A percentile compares a stretch with the other conserved stretches of the same genome.
Conservation (phyloP, 345 rosid species). For the Cardamine chenopodiifolia region DNA sequence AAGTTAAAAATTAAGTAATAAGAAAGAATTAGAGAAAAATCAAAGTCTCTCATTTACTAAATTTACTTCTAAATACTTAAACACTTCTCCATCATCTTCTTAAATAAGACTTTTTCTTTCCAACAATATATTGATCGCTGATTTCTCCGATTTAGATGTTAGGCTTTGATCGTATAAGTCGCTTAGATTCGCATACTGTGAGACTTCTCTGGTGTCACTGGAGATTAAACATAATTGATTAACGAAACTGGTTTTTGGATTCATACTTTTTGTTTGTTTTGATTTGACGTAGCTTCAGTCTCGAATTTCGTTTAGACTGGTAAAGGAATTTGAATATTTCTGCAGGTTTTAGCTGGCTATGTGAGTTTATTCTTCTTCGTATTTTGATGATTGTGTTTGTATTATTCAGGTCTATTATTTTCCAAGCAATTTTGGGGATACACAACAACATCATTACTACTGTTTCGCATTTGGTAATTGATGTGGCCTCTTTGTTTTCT, state of each 20-base stretch:
- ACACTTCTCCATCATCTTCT: no score
- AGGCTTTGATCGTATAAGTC: not conserved
- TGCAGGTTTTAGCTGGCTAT: not conserved
- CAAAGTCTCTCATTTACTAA: no score
- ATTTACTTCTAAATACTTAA: no score
- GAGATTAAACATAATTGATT: not conserved
- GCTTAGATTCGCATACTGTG: conserved; percentile 17
- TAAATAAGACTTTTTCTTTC: no score
- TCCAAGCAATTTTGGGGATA: not conserved
- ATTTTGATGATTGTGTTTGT: conserved; percentile 18
- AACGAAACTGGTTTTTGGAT: not conserved
- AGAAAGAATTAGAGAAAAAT: no score
- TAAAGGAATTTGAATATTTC: not conserved
- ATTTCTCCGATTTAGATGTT: conserved; percentile 3
- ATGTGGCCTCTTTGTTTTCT: conserved; percentile 76
- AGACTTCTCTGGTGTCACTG: not conserved
- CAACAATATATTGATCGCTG: not conserved
- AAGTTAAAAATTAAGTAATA: no score
- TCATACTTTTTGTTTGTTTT: not conserved
- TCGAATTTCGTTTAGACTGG: not conserved
- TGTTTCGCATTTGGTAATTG: conserved; percentile 30
- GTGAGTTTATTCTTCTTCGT: not conserved
- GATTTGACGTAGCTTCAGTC: conserved; percentile 10
- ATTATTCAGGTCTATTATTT: conserved; percentile 17
- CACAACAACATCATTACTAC: not conserved